Percentiles rank a stretch among this genome's conserved stretches.
Evolutionary conservation across 2,329 filamentous ascomycete species (phyloP).

Genomic region (Fusarium staphyleae): DNA sequence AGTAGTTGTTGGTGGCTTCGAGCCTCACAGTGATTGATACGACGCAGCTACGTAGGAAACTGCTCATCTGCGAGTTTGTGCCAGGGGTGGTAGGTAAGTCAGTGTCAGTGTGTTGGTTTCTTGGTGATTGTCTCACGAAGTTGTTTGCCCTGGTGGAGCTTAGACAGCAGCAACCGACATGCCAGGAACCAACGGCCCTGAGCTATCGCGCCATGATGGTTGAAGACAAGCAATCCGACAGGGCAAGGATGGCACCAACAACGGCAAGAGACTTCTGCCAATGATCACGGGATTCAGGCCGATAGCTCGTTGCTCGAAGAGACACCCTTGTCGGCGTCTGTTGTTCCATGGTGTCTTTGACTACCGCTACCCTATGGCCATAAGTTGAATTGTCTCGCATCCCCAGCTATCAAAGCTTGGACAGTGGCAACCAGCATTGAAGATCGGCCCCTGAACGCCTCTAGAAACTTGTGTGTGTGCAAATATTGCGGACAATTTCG

Average conservation of each 20-base stretch:
- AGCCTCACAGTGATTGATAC: conserved; percentile 6
- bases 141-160: conserved; percentile 5
- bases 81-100: background rate
- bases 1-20: conserved; percentile 14
- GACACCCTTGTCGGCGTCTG: background rate
- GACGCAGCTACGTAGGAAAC: conserved; percentile 10
- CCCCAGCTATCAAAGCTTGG: background rate
- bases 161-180: conserved; percentile 5
- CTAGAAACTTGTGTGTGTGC: background rate
- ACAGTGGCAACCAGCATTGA: conserved; percentile 1
- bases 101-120: conserved; percentile 7
- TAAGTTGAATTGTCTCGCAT: background rate
- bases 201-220: background rate
- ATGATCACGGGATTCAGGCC: conserved; percentile 17
- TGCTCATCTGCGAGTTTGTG: no score
- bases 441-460: conserved; percentile 11
- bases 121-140: conserved; percentile 12
- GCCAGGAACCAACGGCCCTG: background rate
- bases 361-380: conserved; percentile 14
- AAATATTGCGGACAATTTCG: background rate
- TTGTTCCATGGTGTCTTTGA: conserved; percentile 1
- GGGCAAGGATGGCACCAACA: conserved; percentile 8
- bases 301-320: background rate
- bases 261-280: conserved; percentile 19
- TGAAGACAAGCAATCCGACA: background rate